Conservation (phyloP, 176 grass and related monocot genomes). For the Dendrocalamus sinicus region DNA sequence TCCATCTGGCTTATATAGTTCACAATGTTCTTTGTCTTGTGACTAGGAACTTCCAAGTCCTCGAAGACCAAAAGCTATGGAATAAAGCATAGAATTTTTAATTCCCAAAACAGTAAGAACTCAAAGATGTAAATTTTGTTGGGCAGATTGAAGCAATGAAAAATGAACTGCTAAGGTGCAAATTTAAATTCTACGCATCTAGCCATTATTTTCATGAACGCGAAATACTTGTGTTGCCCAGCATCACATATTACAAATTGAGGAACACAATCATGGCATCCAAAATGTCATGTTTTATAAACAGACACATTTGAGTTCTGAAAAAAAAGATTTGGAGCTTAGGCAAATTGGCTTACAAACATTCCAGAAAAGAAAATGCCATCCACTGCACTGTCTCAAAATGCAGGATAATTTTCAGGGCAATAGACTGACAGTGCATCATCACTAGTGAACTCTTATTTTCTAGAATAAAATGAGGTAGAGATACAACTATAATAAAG, state of each 20-base stretch:
- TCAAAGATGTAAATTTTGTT: background rate
- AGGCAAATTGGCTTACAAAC: no score
- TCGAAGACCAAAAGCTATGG: conserved; percentile 72
- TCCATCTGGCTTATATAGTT: conserved; percentile 66
- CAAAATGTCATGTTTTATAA: no score
- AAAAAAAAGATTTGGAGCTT: no score
- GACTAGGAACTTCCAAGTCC: conserved; percentile 68
- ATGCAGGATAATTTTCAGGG: no score
- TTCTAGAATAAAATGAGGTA: background rate
- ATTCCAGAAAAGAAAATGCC: no score
- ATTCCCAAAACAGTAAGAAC: background rate
- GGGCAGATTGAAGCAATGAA: background rate
- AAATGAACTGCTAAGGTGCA: background rate
- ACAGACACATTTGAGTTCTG: no score
- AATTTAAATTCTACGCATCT: background rate
- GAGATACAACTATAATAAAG: background rate
- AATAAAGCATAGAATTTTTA: background rate
- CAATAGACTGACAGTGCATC: no score
- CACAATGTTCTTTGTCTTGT: conserved; percentile 91
- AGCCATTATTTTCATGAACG: background rate
- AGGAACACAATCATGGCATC: background rate
- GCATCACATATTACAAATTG: background rate
- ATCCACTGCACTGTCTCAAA: no score
- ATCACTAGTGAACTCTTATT: background rate
- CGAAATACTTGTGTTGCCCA: background rate